These are phyloP conservation scores for Dioszegia aurantiaca DNA, from an alignment of 768 basidiomycete species.

Conservation along the genomic window DNA sequence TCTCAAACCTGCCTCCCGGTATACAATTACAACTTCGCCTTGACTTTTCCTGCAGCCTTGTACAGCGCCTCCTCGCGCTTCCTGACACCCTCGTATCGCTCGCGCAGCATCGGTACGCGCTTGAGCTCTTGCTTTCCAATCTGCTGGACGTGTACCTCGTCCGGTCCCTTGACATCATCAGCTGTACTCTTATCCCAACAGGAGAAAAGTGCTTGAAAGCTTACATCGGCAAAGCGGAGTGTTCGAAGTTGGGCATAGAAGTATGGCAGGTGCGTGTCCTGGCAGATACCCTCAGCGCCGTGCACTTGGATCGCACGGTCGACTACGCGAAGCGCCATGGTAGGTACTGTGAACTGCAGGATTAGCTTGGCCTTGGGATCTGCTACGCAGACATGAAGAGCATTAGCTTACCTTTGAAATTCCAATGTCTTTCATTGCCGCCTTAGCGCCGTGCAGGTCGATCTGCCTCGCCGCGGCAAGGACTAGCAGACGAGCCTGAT, in stretches of 20 bases:
- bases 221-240: constrained; percentile 61
- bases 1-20: too few relatives aligned
- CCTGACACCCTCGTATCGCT: constrained; percentile 25
- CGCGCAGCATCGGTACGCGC: constrained; percentile 62
- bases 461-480: constrained; percentile 90
- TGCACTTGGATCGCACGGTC: constrained; percentile 95
- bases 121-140: constrained; percentile 85
- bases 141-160: constrained; percentile 88
- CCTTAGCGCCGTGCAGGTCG: constrained; percentile 85
- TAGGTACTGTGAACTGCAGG: constrained; percentile 82
- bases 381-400: not conserved
- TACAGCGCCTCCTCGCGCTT: constrained; percentile 14
- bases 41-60: constrained; percentile 5
- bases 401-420: constrained; percentile 74
- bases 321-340: constrained; percentile 79
- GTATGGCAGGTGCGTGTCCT: constrained; percentile 77
- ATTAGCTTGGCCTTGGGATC: constrained; percentile 10
- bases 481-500: constrained; percentile 79
- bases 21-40: constrained; percentile 15
- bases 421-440: constrained; percentile 94
- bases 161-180: constrained; percentile 43
- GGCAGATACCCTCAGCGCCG: constrained; percentile 92
- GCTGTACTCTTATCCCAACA: not conserved
- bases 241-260: constrained; percentile 80
- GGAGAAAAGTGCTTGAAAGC: constrained; percentile 1